Base-by-base conservation (phyloP, 2,329 filamentous ascomycete species). In the Cercospora janseana region DNA sequence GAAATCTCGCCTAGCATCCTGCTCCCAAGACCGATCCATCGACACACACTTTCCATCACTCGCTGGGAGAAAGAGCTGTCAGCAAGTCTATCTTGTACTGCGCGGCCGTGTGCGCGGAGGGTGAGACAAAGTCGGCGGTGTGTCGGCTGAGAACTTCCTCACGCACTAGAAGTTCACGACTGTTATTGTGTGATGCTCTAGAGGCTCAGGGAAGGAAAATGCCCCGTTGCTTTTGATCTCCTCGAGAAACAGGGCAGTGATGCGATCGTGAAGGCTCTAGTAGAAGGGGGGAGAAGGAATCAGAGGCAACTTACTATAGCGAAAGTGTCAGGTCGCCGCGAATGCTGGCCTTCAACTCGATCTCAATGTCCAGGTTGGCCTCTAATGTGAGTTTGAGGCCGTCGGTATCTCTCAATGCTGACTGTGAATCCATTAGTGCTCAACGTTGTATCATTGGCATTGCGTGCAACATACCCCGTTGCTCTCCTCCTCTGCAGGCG, bases 341-440 rank as follows among this genome's bases (percentile, higher is more conserved):
- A 58, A 93, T 90, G 69, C 85, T 85, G 15, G 88, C 88, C 76
- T 93, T 93, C 54, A 93, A 78, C 62, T 89, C 85, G 55, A 93
- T 87, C 69, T 93, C 88, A 42, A 93, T 79, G 59, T 93, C 88
- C 50, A 93, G 75, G 69, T 91, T 90, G 48, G 89, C 73, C 65
- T 91, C 88, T 16, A 93, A 72, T 28, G 83, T 79, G 65, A 91
- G 70, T 67, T 83, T 83, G 65, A 89, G 69, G 29, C 86, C 85
- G 62, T 89, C 84, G 52, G 79, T 72, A 42, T 80, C 76, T 41
- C 76, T 74, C 46, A 76, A 58, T 6, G 62, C 60, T 46, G 69
- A 63, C 60, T 64, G 44, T n/a, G 34, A 29, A 20, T 20, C 21
- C 12, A 5, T 47, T 23, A 47, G 38, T 23, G 13, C 18, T 23